Evolutionary conservation across 768 basidiomycete species (phyloP), one percentile per base, ranked within the genome.

Genomic region (Lactifluus piperatus): DNA sequence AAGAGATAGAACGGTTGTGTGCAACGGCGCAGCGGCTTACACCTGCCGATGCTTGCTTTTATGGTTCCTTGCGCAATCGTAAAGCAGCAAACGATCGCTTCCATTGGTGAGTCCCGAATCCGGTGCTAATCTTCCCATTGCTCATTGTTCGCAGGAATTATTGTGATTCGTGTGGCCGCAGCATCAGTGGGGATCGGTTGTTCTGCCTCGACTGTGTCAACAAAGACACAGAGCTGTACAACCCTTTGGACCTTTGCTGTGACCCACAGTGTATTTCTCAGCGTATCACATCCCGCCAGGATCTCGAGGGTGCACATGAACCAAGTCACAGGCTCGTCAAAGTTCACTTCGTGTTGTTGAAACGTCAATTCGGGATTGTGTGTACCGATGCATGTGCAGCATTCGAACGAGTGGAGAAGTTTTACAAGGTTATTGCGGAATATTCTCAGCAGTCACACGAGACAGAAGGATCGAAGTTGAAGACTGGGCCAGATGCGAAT

Each of bases 241-340:
- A 65, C 32, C 69, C 67, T 7, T 49, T 73, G 14, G 70, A 74
- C 59, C 65, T 72, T 32, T 72, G 71, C 61, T 64, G 67, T 24
- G 29, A 60, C 4, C 65, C 65, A 1, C 63, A 49, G 4, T 74
- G 73, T 53, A 34, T 68, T 16, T 30, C 34, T 5, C 46, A 57
- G 5, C 53, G 58, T 11, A 36, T 70, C 29, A 60, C 54, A 27
- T 47, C 30, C 9, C 36, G 67, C 27, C 24, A 51, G 16, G 62
- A 65, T 60, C 55, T 68, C 37, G 41, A 63, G 18, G 62, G 50
- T 4, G 54, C 64, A 2, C 73, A 74, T 54, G 62, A 66, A 14
- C 66, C 71, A n/a, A 58, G 52, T 10, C 73, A 74, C 58, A 68
- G 66, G 49, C 57, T 72, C 4, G 56, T 72, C 56, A 72, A 72